A percentile compares a stretch with the other conserved stretches of the same genome.
Conservation (phyloP, 371 early-diverging fungal genomes). For the Massospora cicadina region DNA sequence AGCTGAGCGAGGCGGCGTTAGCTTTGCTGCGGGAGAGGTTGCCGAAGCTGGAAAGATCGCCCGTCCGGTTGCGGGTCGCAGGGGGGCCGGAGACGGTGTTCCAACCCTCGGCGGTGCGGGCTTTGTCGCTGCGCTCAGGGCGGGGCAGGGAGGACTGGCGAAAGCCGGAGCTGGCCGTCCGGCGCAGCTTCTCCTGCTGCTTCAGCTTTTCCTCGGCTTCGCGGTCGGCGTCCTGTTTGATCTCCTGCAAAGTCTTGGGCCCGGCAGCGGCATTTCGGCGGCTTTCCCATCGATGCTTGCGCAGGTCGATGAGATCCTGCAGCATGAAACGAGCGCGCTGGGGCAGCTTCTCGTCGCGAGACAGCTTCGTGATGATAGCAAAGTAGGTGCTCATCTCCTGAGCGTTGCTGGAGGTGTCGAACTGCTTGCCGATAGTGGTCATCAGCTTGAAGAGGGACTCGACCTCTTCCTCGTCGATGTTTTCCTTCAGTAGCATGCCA, state of each 20-base stretch:
- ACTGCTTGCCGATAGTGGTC: conserved; percentile 51
- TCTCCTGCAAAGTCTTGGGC: conserved; percentile 76
- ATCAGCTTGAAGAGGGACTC: conserved; percentile 84
- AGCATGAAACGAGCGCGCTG: conserved; percentile 88
- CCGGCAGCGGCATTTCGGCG: conserved; percentile 38
- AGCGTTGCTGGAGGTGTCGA: conserved; percentile 17
- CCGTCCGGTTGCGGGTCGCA: conserved; percentile 24
- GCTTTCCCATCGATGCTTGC: conserved; percentile 58
- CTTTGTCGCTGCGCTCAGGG: conserved; percentile 17
- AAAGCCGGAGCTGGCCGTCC: conserved; percentile 34
- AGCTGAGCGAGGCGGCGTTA: conserved; percentile 9
- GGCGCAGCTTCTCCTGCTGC: conserved; percentile 32
- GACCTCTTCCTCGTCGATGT: conserved; percentile 71
- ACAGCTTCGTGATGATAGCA: conserved; percentile 45
- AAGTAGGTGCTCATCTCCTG: conserved; percentile 62
- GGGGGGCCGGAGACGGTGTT: conserved; percentile 31
- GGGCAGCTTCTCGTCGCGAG: conserved; percentile 38
- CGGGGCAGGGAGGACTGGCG: neutral
- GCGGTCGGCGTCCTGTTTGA: conserved; percentile 56
- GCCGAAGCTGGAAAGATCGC: conserved; percentile 63
- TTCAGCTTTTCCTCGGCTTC: conserved; percentile 37
- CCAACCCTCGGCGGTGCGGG: conserved; percentile 45
- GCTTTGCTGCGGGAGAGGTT: conserved; percentile 46
- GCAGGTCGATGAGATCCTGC: conserved; percentile 75
- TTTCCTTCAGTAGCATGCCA: conserved; percentile 41